phyloP scores from a whole-genome alignment of 108 stramenopile genomes.

The Aurantiochytrium sp. region DNA sequence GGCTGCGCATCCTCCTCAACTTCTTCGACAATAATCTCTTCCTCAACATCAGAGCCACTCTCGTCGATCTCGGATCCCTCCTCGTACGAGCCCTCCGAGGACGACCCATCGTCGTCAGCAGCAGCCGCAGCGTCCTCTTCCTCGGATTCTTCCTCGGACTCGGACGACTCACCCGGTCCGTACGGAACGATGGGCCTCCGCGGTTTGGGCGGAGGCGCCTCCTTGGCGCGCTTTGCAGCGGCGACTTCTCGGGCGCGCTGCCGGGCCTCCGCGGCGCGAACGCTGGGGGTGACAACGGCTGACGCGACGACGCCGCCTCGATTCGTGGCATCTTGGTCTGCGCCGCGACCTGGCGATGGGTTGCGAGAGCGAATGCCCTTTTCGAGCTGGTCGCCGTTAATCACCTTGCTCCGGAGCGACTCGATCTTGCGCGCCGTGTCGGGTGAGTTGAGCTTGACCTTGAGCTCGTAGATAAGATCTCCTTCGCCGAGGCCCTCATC shows the following conservation, averaged over 20 bases:
- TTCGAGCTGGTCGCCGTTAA: not conserved
- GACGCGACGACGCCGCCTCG: no score
- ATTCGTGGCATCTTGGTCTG: no score
- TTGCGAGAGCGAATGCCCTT: not conserved
- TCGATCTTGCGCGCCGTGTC: not conserved
- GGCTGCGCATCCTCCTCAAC: not conserved
- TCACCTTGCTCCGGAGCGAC: not conserved
- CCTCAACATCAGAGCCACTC: not conserved
- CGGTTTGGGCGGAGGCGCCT: not conserved
- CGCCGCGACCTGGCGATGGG: not conserved
- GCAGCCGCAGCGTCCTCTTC: not conserved
- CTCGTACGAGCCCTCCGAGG: not conserved
- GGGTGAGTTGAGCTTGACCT: not conserved
- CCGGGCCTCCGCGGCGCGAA: no score
- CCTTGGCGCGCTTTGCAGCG: not conserved
- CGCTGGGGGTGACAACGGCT: no score
- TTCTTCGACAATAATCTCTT: not conserved
- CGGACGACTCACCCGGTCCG: not conserved
- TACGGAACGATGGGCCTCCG: not conserved
- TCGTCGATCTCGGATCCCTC: not conserved
- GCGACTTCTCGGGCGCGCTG: no score
- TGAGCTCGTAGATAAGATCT: not conserved
- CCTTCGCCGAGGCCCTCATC: not conserved
- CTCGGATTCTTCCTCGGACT: not conserved
- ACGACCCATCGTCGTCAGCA: not conserved